Evolutionary conservation across 495 filamentous ascomycete genomes (phyloP).

Genomic region (Talaromyces thailandensis): DNA sequence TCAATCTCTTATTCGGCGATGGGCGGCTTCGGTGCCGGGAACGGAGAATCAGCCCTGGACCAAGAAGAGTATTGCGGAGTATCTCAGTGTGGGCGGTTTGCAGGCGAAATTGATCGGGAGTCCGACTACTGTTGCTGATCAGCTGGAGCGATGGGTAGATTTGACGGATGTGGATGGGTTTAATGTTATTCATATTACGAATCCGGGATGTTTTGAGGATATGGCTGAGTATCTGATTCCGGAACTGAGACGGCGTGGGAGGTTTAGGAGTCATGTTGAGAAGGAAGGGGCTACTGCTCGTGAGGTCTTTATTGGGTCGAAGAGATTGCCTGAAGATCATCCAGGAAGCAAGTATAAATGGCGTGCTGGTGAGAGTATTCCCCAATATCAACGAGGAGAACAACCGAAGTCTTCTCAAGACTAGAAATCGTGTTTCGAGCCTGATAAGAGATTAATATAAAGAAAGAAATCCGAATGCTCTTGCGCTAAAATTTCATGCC

Average conservation of each 20-base stretch:
- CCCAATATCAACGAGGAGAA: constrained; percentile 10
- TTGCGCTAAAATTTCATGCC: too few species aligned
- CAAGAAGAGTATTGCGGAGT: constrained; percentile 43
- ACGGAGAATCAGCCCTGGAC: constrained; percentile 43
- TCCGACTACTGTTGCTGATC: constrained; percentile 38
- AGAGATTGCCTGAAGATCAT: constrained; percentile 19
- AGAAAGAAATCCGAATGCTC: too few species aligned
- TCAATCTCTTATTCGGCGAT: constrained; percentile 17
- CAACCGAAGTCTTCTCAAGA: background rate
- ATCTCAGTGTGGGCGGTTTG: constrained; percentile 43
- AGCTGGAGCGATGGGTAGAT: constrained; percentile 38
- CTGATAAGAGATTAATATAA: too few species aligned
- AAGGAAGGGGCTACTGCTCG: constrained; percentile 40
- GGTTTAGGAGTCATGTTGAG: constrained; percentile 42
- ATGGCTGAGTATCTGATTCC: constrained; percentile 45
- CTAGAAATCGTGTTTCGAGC: background rate
- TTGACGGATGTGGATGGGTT: constrained; percentile 42
- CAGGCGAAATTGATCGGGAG: constrained; percentile 38
- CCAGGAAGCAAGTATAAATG: constrained; percentile 23
- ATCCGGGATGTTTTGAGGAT: constrained; percentile 48
- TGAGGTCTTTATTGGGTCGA: constrained; percentile 37
- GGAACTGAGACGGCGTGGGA: constrained; percentile 38
- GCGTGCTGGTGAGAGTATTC: constrained; percentile 16
- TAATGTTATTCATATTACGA: constrained; percentile 44
- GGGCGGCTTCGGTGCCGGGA: constrained; percentile 22